Evolutionary conservation across 2,329 filamentous ascomycete genomes (phyloP), one percentile per base, ranked within the genome.

Genomic region (Zasmidium citrigriseum): DNA sequence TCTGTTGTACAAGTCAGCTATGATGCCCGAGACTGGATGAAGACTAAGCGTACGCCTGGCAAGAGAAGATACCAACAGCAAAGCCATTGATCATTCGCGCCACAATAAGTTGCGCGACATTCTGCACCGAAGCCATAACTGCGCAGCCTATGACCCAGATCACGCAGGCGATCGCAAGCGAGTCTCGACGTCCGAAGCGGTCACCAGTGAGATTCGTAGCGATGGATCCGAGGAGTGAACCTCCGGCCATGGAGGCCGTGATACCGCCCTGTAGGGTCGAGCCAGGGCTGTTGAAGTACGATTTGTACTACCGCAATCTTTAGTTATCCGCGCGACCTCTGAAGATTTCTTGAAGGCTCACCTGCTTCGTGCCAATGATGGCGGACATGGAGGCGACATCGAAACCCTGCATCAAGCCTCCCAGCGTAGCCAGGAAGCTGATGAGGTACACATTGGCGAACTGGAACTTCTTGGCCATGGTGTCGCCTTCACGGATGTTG

Each of bases 391-490:
- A 23, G 1, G 57, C 57, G 12, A 59, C 57, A 55, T 59, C 57
- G 24, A 59, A 55, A 18, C 57, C 57, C 22, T 55, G 52, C 57
- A 59, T 55, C 34, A 55, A 21, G 12, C 57, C 57, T 38, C 57
- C 57, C 38, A 59, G 46, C 38, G 57, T 59, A 9, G 52, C 57
- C n/a, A 59, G 38, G 20, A 47, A 38, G 38, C 52, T 55, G 57
- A 59, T 47, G 46, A 59, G 34, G 41, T 59, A 59, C 27, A 55
- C 52, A 55, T 59, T 59, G 47, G 47, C 48, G 52, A 59, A 55
- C 4, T 46, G 47, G 20, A 52, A 59, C 4, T 41, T 21, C 12
- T 24, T 44, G 34, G 56, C 51, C 56, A 58, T 58, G 16, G 12
- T 58, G 51, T 4, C 34, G 34, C 5, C 34, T 41, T n/a, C 7